A percentile compares a stretch with the other conserved stretches of the same genome.
Evolutionary conservation across 2,329 filamentous ascomycete species (phyloP).

Genomic region (Aspergillus quadrilineatus): DNA sequence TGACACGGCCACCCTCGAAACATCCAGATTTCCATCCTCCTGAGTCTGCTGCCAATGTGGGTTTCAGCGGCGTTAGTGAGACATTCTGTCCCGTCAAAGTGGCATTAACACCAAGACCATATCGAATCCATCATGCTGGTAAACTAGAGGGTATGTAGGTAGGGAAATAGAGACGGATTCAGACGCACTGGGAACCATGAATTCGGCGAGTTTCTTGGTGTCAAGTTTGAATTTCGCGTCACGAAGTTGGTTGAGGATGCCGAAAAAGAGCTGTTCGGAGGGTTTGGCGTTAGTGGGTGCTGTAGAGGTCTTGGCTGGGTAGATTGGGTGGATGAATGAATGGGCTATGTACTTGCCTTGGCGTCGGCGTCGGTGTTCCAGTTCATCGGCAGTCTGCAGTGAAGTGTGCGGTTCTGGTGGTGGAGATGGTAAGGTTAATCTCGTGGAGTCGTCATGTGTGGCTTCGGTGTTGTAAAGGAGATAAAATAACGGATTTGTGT

Average conservation of each 20-base stretch:
- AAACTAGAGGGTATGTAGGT: not conserved
- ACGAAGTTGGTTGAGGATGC: constrained; percentile 5
- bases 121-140: not conserved
- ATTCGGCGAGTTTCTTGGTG: not conserved
- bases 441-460: not conserved
- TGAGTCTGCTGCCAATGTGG: constrained; percentile 2
- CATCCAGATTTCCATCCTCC: not conserved
- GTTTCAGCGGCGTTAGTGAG: not conserved
- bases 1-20: not conserved
- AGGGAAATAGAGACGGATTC: not conserved
- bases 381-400: constrained; percentile 3
- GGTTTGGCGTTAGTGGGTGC: not conserved
- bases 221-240: constrained; percentile 8
- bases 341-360: not conserved
- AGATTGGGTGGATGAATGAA: not conserved
- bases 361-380: constrained; percentile 10
- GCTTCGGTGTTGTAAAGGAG: not conserved
- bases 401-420: too few relatives aligned
- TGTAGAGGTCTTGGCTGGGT: not conserved
- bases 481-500: not conserved
- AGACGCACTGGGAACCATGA: constrained; percentile 8
- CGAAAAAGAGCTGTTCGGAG: constrained; percentile 8
- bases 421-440: too few relatives aligned
- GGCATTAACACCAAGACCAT: not conserved
- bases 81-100: not conserved